phyloP scores from a whole-genome alignment of 1,284 basidiomycete species.

The Calocybe gambosa region DNA sequence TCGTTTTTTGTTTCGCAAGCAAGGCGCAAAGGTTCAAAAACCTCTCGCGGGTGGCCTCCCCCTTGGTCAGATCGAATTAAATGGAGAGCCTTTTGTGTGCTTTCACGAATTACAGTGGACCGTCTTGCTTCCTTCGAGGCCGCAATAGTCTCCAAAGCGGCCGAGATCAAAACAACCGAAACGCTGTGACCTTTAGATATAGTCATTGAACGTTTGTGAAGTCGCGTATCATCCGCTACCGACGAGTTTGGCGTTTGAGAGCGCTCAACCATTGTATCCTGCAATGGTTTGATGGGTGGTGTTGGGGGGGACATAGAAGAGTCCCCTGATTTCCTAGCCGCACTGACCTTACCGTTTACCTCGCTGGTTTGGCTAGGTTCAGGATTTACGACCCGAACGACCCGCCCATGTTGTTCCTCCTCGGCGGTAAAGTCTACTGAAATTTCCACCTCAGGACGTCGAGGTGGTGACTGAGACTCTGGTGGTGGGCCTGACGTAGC shows the following conservation, averaged over 20 bases:
- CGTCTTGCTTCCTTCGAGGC: slow-evolving; percentile 88
- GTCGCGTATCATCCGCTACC: slow-evolving; percentile 4
- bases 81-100: slow-evolving; percentile 78
- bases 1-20: slow-evolving; percentile 92
- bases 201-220: slow-evolving; percentile 57
- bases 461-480: neutral
- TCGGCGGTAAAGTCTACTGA: neutral
- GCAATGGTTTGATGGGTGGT: slow-evolving; percentile 14
- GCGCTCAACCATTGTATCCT: slow-evolving; percentile 2
- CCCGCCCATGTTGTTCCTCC: neutral
- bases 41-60: slow-evolving; percentile 71
- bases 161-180: slow-evolving; percentile 75
- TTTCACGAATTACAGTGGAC: slow-evolving; percentile 74
- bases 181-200: slow-evolving; percentile 67
- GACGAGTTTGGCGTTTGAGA: slow-evolving; percentile 2
- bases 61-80: slow-evolving; percentile 71
- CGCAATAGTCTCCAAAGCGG: slow-evolving; percentile 84
- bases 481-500: neutral
- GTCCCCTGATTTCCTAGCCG: neutral
- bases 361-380: slow-evolving; percentile 3
- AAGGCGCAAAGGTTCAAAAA: slow-evolving; percentile 88
- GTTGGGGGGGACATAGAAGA: slow-evolving; percentile 13
- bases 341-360: neutral
- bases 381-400: neutral
- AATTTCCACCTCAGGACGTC: neutral